Base-by-base conservation (phyloP, 371 early-diverging fungal species). In the Mucor circinelloides region DNA sequence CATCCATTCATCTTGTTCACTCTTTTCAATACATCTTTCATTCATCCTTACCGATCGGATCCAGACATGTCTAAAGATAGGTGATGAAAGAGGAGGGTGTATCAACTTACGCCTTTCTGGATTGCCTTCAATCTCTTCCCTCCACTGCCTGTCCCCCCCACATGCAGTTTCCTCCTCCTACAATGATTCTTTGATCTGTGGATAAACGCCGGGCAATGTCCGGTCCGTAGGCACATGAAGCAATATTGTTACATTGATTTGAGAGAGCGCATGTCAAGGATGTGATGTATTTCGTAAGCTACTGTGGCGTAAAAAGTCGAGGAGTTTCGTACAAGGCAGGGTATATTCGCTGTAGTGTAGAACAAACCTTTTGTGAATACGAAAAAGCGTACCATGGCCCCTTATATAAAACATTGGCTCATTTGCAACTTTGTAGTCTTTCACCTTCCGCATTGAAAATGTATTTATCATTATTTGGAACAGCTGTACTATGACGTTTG, bases 31-130 rank as follows among this genome's bases (percentile, higher is more conserved):
- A 44, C 30, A 30, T 60, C n/a, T 25, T 19, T 25, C 40, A 40
- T 25, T 10, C 40, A 30, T 44, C 7, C 58, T 69, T 69, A 69
- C 69, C 69, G 69, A 60, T 69, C 62, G 64, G 69, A 69, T 69
- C 69, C 69, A 69, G 69, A 64, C 69, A 69, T 69, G 69, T 69
- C 64, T 59, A 64, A 69, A 46, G 60, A 64, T 69, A 55, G 64
- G 64, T 69, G 64, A 69, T 69, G 70, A 60, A 69, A 60, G 60
- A 65, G 65, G 60, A 60, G 64, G 70, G 63, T 58, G 58, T 58
- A 63, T 60, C 32, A 58, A 31, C 32, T 58, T 48, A 57, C 55
- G 52, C 63, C 63, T n/a, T 52, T 63, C 50, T 32, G 23, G 50
- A 38, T 55, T 63, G 38, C 56, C 50, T 40, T 36, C 54, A 38